A percentile compares a stretch with the other conserved stretches of the same genome.
phyloP scores from a whole-genome alignment of 2,329 filamentous ascomycete genomes.

The Phialemoniopsis sp. region DNA sequence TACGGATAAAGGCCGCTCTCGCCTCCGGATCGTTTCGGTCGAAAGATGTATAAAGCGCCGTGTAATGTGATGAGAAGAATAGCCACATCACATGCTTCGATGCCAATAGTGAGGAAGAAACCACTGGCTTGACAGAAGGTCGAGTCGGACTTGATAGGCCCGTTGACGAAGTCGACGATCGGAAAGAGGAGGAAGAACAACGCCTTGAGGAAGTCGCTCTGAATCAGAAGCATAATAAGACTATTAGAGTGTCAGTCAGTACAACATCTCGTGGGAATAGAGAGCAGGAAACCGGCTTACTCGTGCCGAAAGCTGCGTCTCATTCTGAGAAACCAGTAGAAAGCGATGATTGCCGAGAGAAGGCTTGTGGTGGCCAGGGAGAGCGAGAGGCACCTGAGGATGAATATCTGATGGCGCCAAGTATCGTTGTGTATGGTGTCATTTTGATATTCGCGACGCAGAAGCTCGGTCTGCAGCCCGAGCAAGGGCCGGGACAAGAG shows the following conservation, averaged over 20 bases:
- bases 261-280: background rate
- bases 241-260: slow-evolving; percentile 32
- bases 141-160: slow-evolving; percentile 44
- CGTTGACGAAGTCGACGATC: slow-evolving; percentile 49
- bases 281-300: slow-evolving; percentile 34
- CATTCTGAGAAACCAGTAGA: slow-evolving; percentile 74
- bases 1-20: slow-evolving; percentile 66
- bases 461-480: no score
- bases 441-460: no score
- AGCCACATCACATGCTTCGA: slow-evolving; percentile 67
- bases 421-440: no score
- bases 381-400: slow-evolving; percentile 26
- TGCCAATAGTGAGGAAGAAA: slow-evolving; percentile 62
- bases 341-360: slow-evolving; percentile 46
- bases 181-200: slow-evolving; percentile 66
- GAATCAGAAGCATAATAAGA: slow-evolving; percentile 69
- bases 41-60: slow-evolving; percentile 67
- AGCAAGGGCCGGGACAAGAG: no score
- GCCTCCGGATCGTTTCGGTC: slow-evolving; percentile 39
- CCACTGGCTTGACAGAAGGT: slow-evolving; percentile 64
- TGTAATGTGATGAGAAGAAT: slow-evolving; percentile 72
- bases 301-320: slow-evolving; percentile 70
- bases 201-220: slow-evolving; percentile 68
- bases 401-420: no score
- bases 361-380: slow-evolving; percentile 48